phyloP scores from a whole-genome alignment of 2,329 filamentous ascomycete genomes.

The Penicillium sp. region DNA sequence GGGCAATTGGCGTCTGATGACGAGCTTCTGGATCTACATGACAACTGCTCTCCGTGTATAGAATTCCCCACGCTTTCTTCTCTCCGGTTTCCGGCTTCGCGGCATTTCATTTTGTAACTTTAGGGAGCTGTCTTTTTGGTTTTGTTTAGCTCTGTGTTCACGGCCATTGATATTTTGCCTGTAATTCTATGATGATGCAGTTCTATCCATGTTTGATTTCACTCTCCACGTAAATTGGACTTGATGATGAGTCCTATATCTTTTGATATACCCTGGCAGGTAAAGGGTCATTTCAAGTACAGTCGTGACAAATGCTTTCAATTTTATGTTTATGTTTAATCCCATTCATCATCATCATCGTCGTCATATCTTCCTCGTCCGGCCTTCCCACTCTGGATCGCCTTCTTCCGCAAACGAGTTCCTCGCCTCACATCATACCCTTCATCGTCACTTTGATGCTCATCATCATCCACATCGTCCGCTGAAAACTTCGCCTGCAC shows the following conservation, averaged over 20 bases:
- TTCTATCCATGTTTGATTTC: constrained; percentile 10
- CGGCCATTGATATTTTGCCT: constrained; percentile 26
- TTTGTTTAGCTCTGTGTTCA: constrained; percentile 19
- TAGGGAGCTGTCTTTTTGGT: constrained; percentile 21
- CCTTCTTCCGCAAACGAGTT: constrained; percentile 15
- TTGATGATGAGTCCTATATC: neutral
- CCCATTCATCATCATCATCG: constrained; percentile 41
- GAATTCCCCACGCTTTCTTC: constrained; percentile 25
- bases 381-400: constrained; percentile 34
- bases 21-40: constrained; percentile 25
- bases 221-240: constrained; percentile 10
- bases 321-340: constrained; percentile 31
- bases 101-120: constrained; percentile 29
- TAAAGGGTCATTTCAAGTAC: neutral
- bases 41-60: constrained; percentile 34
- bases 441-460: constrained; percentile 24
- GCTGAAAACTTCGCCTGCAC: constrained; percentile 33
- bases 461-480: constrained; percentile 25
- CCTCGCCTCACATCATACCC: constrained; percentile 8
- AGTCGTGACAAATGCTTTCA: neutral
- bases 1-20: constrained; percentile 24
- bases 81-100: constrained; percentile 22
- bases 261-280: neutral
- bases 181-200: constrained; percentile 38
- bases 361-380: constrained; percentile 41